phyloP scores from a whole-genome alignment of 345 rosid species.

The Hibiscus tridactylites region DNA sequence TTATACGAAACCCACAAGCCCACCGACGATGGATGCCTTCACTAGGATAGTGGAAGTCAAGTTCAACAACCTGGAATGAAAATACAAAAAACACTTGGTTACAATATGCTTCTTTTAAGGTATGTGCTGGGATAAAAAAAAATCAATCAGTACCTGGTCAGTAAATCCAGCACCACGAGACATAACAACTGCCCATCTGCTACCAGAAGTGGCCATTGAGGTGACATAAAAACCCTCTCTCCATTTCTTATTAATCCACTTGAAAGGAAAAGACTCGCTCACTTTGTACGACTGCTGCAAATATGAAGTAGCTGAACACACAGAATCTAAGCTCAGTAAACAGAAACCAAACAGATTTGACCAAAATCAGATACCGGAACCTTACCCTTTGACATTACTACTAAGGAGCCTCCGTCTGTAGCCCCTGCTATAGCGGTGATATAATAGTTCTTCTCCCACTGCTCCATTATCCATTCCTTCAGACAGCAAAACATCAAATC shows the following conservation, averaged over 20 bases:
- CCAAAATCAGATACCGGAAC: not conserved
- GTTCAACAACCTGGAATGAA: constrained; percentile 73
- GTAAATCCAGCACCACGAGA: constrained; percentile 83
- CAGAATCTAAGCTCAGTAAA: constrained; percentile 7
- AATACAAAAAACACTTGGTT: not conserved
- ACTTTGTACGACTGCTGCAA: constrained; percentile 96
- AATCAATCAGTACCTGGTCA: constrained; percentile 50
- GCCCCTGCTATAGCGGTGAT: constrained; percentile 83
- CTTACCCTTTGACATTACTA: constrained; percentile 96
- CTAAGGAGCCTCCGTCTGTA: constrained; percentile 76
- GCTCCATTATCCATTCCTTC: constrained; percentile 99
- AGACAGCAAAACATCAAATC: constrained; percentile 9
- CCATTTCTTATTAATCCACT: constrained; percentile 98
- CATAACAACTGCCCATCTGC: constrained; percentile 94
- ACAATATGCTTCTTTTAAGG: not conserved
- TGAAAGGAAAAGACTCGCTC: constrained; percentile 83
- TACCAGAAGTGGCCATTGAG: constrained; percentile 88
- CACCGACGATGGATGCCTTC: constrained; percentile 93
- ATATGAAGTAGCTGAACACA: constrained; percentile 54
- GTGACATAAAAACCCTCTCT: constrained; percentile 91
- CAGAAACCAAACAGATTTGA: not conserved
- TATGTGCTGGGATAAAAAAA: not conserved
- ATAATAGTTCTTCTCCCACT: constrained; percentile 94
- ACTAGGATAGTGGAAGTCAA: constrained; percentile 94
- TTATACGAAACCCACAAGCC: constrained; percentile 81